phyloP scores from a whole-genome alignment of 2,329 filamentous ascomycete species.

The Trichoderma arundinaceum region DNA sequence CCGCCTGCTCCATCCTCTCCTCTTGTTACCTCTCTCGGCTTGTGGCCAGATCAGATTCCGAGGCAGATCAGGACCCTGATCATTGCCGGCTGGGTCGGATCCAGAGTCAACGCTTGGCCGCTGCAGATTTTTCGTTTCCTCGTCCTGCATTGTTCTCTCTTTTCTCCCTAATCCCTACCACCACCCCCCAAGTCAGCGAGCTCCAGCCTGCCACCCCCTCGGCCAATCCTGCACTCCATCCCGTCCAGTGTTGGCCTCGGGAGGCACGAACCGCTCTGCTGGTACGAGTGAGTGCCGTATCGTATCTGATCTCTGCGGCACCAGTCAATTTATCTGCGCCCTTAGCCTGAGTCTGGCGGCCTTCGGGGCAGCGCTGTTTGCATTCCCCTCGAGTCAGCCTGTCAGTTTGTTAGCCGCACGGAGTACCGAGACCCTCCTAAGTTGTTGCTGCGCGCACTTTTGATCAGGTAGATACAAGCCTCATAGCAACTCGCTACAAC shows the following conservation, averaged over 20 bases:
- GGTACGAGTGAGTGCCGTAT: slow-evolving; percentile 34
- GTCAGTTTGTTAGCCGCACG: no score
- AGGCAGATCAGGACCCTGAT: slow-evolving; percentile 16
- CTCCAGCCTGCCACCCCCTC: slow-evolving; percentile 25
- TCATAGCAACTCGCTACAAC: no score
- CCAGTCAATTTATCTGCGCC: not conserved
- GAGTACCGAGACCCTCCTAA: no score
- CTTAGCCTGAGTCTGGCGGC: slow-evolving; percentile 2
- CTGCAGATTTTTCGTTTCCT: slow-evolving; percentile 12
- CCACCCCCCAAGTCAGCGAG: slow-evolving; percentile 17
- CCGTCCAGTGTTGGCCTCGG: not conserved
- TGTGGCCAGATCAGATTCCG: slow-evolving; percentile 5
- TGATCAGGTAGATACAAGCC: no score
- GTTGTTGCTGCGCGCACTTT: no score
- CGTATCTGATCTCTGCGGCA: slow-evolving; percentile 11
- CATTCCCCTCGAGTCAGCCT: no score
- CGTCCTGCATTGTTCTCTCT: slow-evolving; percentile 29
- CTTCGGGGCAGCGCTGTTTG: no score
- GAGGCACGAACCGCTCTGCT: slow-evolving; percentile 39
- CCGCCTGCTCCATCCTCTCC: slow-evolving; percentile 11
- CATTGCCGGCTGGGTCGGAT: slow-evolving; percentile 17
- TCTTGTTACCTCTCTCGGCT: slow-evolving; percentile 14
- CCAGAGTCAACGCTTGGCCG: slow-evolving; percentile 5
- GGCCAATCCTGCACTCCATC: slow-evolving; percentile 37
- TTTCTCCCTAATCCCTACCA: slow-evolving; percentile 29